phyloP scores from a whole-genome alignment of 2,329 filamentous ascomycete species.

The Penicillium decumbens region DNA sequence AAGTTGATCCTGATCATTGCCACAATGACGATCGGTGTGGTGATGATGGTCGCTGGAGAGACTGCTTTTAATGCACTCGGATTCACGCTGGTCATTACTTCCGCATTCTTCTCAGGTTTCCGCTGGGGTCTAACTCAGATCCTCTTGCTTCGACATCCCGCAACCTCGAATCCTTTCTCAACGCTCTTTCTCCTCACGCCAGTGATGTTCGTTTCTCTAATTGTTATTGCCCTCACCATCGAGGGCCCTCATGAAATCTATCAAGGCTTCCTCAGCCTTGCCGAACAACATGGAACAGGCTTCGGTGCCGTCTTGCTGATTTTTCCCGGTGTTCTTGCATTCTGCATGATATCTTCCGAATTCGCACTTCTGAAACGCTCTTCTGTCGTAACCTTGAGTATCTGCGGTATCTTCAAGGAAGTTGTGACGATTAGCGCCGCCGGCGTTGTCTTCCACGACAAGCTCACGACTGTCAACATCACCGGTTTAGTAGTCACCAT shows the following conservation, averaged over 20 bases:
- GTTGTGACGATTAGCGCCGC: slow-evolving; percentile 92
- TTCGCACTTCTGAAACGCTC: slow-evolving; percentile 93
- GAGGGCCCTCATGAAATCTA: slow-evolving; percentile 70
- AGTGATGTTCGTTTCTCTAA: slow-evolving; percentile 84
- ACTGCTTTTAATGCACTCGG: slow-evolving; percentile 81
- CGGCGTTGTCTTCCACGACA: slow-evolving; percentile 81
- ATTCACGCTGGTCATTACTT: slow-evolving; percentile 87
- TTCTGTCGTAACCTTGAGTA: slow-evolving; percentile 90
- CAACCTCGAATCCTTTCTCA: slow-evolving; percentile 92
- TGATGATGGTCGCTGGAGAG: slow-evolving; percentile 98
- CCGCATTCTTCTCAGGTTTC: slow-evolving; percentile 93
- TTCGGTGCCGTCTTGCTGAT: slow-evolving; percentile 69
- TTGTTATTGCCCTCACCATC: slow-evolving; percentile 75
- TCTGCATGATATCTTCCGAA: slow-evolving; percentile 93
- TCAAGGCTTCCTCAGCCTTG: slow-evolving; percentile 61
- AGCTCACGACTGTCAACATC: slow-evolving; percentile 80
- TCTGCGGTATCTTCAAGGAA: slow-evolving; percentile 98
- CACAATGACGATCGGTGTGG: slow-evolving; percentile 85
- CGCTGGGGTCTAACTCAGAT: slow-evolving; percentile 99
- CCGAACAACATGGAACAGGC: slow-evolving; percentile 62
- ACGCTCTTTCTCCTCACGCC: slow-evolving; percentile 97
- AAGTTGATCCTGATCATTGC: slow-evolving; percentile 81
- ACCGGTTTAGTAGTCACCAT: slow-evolving; percentile 85
- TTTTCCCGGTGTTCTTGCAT: slow-evolving; percentile 86
- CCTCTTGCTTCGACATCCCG: slow-evolving; percentile 84